These are phyloP conservation scores for Inonotus obliquus DNA, from an alignment of 1,284 basidiomycete genomes.

Conservation along the genomic window DNA sequence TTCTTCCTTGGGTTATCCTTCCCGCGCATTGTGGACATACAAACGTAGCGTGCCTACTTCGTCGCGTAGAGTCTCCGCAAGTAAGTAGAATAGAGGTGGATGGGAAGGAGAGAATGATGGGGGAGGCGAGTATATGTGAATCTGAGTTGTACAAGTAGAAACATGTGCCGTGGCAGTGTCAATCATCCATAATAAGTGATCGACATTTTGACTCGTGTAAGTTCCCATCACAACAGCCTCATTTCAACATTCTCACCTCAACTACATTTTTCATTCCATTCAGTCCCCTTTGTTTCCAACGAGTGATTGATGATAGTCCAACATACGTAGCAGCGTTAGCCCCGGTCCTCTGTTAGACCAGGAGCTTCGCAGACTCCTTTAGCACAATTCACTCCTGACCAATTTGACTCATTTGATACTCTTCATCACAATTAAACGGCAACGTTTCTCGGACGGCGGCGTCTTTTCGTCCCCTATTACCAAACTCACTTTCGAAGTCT, in stretches of 20 bases:
- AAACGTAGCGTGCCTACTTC: too few relatives aligned
- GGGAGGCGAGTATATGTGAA: neutral
- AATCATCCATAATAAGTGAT: neutral
- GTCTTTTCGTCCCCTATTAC: neutral
- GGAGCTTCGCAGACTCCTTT: neutral
- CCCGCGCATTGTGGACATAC: conserved; percentile 7
- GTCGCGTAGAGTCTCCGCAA: neutral
- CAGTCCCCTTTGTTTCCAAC: too few relatives aligned
- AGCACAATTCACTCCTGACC: neutral
- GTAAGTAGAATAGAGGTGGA: neutral
- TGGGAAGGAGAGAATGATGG: neutral
- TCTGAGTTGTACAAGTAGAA: neutral
- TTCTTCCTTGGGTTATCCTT: conserved; percentile 15
- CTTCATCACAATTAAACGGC: neutral
- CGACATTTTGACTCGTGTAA: neutral
- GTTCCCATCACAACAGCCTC: neutral
- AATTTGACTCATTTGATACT: neutral
- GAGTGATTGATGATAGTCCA: neutral
- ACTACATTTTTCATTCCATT: neutral
- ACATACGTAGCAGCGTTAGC: neutral
- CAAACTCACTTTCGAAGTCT: neutral
- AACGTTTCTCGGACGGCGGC: neutral
- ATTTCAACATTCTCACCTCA: neutral
- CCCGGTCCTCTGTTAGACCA: neutral
- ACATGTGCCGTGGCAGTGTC: neutral